Percentiles rank a stretch among this genome's conserved stretches.
phyloP scores from a whole-genome alignment of 169 alveolate species.

The Eimeria brunetti region DNA sequence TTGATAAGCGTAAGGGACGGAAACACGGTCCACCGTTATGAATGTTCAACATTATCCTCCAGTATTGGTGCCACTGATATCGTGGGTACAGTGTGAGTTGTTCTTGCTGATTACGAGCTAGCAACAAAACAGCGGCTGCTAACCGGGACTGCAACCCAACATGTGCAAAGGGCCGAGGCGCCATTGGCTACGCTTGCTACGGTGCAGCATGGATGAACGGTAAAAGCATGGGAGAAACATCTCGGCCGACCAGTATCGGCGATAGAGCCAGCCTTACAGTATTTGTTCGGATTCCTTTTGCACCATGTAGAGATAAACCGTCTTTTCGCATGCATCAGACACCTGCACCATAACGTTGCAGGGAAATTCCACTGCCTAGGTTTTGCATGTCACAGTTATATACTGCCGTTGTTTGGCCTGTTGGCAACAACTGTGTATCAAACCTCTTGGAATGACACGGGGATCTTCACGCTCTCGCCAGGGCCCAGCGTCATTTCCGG shows the following conservation, averaged over 20 bases:
- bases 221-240: not conserved
- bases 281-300: conserved; percentile 24
- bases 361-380: not conserved
- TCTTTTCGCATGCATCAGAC: conserved; percentile 50
- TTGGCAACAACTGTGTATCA: not conserved
- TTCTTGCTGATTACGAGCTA: not conserved
- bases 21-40: not conserved
- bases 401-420: not conserved
- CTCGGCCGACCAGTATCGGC: too few species aligned
- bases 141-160: not conserved
- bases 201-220: not conserved
- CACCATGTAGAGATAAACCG: conserved; percentile 53
- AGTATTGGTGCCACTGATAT: not conserved
- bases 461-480: conserved; percentile 65
- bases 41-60: not conserved
- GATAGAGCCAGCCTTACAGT: conserved; percentile 1
- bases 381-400: not conserved
- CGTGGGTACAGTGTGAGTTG: not conserved
- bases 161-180: not conserved
- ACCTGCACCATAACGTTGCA: conserved; percentile 17
- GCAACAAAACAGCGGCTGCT: not conserved
- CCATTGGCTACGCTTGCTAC: not conserved
- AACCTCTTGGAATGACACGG: conserved; percentile 65
- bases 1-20: not conserved
- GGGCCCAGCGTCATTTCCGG: conserved; percentile 63